Percentiles rank a stretch among this genome's conserved stretches.
These are phyloP conservation scores for Hygrocybe punicea DNA, from an alignment of 768 basidiomycete genomes.

Conservation along the genomic window DNA sequence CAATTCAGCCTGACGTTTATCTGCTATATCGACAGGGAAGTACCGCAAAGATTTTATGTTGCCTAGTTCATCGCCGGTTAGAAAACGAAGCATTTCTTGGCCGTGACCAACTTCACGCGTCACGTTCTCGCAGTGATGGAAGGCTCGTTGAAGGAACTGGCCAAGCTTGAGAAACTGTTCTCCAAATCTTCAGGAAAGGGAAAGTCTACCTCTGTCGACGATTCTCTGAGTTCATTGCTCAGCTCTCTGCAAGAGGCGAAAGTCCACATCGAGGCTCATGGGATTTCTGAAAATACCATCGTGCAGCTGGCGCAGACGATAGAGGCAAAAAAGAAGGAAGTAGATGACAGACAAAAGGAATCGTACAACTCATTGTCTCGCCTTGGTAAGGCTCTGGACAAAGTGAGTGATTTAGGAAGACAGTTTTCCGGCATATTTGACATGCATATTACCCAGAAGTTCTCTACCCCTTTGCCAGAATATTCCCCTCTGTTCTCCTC, in stretches of 20 bases:
- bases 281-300: slow-evolving; percentile 48
- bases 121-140: slow-evolving; percentile 50
- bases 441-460: slow-evolving; percentile 44
- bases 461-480: slow-evolving; percentile 57
- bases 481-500: slow-evolving; percentile 68
- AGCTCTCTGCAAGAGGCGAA: slow-evolving; percentile 54
- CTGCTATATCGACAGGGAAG: slow-evolving; percentile 23
- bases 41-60: slow-evolving; percentile 62
- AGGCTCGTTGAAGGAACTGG: slow-evolving; percentile 70
- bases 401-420: slow-evolving; percentile 49
- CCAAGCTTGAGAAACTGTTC: slow-evolving; percentile 67
- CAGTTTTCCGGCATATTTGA: neutral
- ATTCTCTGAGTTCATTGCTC: slow-evolving; percentile 65
- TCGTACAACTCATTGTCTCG: slow-evolving; percentile 72
- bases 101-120: neutral
- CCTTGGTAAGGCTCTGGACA: slow-evolving; percentile 86
- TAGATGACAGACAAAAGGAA: slow-evolving; percentile 88
- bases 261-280: slow-evolving; percentile 47
- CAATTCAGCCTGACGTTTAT: slow-evolving; percentile 34
- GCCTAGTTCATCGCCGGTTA: slow-evolving; percentile 77
- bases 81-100: slow-evolving; percentile 58
- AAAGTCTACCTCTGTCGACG: slow-evolving; percentile 51
- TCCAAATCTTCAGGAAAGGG: slow-evolving; percentile 44
- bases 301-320: slow-evolving; percentile 53
- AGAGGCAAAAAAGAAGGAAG: slow-evolving; percentile 73